Base-by-base conservation (phyloP, 768 basidiomycete species). In the Termitomyces sp. region DNA sequence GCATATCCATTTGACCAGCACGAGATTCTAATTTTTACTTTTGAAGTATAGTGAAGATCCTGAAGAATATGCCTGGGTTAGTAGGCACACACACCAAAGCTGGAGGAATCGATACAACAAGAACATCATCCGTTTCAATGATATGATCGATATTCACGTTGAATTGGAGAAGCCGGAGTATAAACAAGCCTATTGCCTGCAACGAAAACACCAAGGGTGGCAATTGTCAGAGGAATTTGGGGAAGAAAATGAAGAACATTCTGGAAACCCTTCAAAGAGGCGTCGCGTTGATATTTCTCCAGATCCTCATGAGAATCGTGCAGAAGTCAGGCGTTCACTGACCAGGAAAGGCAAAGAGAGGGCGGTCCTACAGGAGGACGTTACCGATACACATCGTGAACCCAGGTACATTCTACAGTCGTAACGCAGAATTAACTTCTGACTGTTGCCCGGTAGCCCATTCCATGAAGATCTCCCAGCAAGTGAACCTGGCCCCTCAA, bases 41-140 rank as follows among this genome's bases (percentile, higher is more conserved):
- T 57, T 42, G n/a, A 61, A 73, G 71, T 64, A 61, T 8, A 50
- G 63, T 1, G 55, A 59, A 20, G 61, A 68, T 18, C 71, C 71
- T 9, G 54, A 67, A 1, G 65, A 68, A 22, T 76, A 70, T 57
- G 53, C 40, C 0, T 85, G 83, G 83, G 77, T 67, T 5, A 59
- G 28, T 0, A 71, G 77, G 8, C 84, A 85, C 67, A 67, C 80
- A 6, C 72, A 73, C 64, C 68, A 78, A 58, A 80, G 83, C 24
- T 84, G 83, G 82, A 74, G 77, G 32, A 73, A 80, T 50, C 74
- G 77, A 15, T 83, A 83, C 62, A 82, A 78, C 58, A 81, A 75
- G 60, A 72, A 77, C 24, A 56, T 56, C 36, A 57, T 48, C 0
- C 48, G 59, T 16, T 74, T 83, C 40, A 73, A 84, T 55, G 32